Percentiles rank a stretch among this genome's conserved stretches.
These are phyloP conservation scores for Macadamia tetraphylla DNA, from an alignment of 164 flowering plant species.

Conservation along the genomic window DNA sequence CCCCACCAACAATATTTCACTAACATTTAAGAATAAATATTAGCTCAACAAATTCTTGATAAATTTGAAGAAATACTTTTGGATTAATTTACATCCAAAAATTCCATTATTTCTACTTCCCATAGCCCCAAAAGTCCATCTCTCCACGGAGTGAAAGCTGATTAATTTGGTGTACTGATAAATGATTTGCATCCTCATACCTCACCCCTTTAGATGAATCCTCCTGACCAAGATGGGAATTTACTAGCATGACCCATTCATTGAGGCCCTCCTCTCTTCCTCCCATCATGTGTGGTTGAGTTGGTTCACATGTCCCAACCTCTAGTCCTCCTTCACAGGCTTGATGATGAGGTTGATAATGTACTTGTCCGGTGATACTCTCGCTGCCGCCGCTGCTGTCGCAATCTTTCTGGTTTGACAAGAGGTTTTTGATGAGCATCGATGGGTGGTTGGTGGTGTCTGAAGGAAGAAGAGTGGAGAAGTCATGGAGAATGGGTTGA, in stretches of 20 bases:
- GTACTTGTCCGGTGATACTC: constrained; percentile 24
- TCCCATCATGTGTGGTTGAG: constrained; percentile 22
- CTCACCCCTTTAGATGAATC: constrained; percentile 33
- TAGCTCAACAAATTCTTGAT: not conserved
- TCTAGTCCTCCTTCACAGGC: constrained; percentile 37
- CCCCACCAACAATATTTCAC: not conserved
- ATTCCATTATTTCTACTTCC: constrained; percentile 24
- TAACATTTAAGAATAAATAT: not conserved
- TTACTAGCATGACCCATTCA: constrained; percentile 66
- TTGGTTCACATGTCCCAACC: constrained; percentile 33
- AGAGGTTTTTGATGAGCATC: constrained; percentile 46
- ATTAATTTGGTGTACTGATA: constrained; percentile 37
- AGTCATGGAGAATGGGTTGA: constrained; percentile 31
- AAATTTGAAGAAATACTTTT: not conserved
- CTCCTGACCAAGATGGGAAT: constrained; percentile 26
- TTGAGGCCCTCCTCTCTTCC: constrained; percentile 26
- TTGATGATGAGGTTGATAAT: constrained; percentile 28
- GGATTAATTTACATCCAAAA: not conserved
- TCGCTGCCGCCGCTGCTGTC: constrained; percentile 40
- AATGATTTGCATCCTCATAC: constrained; percentile 29
- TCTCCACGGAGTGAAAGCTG: constrained; percentile 62
- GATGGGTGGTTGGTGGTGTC: constrained; percentile 19
- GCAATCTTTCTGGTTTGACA: constrained; percentile 40
- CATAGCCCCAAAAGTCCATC: constrained; percentile 87
- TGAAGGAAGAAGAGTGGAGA: constrained; percentile 15